These are phyloP conservation scores for Tylopilus rubrobrunneus DNA, from an alignment of 768 basidiomycete species.

Conservation along the genomic window DNA sequence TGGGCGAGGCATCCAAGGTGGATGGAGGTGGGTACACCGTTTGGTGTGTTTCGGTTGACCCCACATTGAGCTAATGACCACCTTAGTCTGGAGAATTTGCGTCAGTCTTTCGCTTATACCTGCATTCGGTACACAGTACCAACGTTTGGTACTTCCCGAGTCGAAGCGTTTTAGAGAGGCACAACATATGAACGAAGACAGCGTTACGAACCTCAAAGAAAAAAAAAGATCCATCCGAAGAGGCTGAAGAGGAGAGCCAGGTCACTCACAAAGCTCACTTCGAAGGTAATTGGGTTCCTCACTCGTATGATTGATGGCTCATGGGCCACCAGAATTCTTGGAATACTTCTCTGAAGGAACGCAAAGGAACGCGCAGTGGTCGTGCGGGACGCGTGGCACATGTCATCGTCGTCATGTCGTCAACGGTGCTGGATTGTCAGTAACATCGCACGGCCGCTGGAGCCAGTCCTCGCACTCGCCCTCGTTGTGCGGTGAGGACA, in stretches of 20 bases:
- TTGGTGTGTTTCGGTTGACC: neutral
- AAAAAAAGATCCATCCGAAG: constrained; percentile 17
- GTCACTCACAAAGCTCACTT: constrained; percentile 49
- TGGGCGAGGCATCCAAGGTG: constrained; percentile 57
- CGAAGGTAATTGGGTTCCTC: constrained; percentile 31
- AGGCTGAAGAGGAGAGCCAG: constrained; percentile 10
- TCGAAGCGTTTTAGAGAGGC: constrained; percentile 52
- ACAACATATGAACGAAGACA: constrained; percentile 27
- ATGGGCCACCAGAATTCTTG: constrained; percentile 46
- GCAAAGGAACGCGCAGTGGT: no score
- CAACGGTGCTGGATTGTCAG: no score
- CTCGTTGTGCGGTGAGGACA: no score
- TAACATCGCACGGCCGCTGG: no score
- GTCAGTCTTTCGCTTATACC: constrained; percentile 74
- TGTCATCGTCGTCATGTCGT: no score
- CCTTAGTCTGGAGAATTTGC: constrained; percentile 65
- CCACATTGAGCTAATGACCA: neutral
- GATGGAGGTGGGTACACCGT: constrained; percentile 53
- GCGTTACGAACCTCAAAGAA: constrained; percentile 30
- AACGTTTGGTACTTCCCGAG: constrained; percentile 70
- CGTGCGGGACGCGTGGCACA: no score
- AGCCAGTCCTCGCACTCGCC: no score
- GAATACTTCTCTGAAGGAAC: constrained; percentile 67
- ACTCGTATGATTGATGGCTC: neutral
- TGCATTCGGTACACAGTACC: constrained; percentile 70